Conservation (phyloP, 805 yeast species). For the Blastobotrys peoriensis region DNA sequence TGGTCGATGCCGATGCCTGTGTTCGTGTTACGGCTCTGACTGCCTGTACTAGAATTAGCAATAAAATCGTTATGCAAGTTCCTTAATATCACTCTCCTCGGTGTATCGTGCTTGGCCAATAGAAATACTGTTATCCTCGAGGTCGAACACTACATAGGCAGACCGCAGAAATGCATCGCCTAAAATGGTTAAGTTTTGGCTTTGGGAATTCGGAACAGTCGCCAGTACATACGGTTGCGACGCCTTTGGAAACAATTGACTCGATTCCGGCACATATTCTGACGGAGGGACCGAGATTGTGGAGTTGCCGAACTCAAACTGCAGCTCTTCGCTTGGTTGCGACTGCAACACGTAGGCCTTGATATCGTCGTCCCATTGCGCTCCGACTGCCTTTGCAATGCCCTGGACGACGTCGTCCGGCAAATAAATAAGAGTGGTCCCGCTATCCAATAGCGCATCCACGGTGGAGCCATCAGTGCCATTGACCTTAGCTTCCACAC, state of each 20-base stretch:
- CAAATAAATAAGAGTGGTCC: conserved; percentile 43
- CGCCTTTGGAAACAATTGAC: conserved; percentile 9
- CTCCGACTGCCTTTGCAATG: conserved; percentile 21
- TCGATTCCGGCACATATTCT: conserved; percentile 16
- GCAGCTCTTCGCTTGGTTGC: conserved; percentile 1
- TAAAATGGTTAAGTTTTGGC: conserved; percentile 24
- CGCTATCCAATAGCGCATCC: conserved; percentile 40
- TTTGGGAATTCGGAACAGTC: neutral
- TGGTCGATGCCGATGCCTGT: too few species aligned
- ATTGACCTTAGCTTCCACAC: conserved; percentile 24
- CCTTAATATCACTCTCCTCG: too few species aligned
- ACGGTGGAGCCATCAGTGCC: neutral
- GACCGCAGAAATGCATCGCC: conserved; percentile 61
- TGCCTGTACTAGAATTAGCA: too few species aligned
- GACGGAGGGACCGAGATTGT: conserved; percentile 19
- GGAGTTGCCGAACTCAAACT: conserved; percentile 19
- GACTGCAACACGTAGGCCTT: conserved; percentile 1
- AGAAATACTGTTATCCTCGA: conserved; percentile 48
- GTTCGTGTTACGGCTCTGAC: too few species aligned
- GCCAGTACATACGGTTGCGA: conserved; percentile 3
- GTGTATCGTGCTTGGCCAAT: conserved; percentile 43
- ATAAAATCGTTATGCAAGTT: too few species aligned
- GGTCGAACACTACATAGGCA: conserved; percentile 60
- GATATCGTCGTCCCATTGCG: neutral
- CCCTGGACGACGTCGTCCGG: conserved; percentile 30